These are phyloP conservation scores for Citrullus colocynthis DNA, from an alignment of 306 rosid species.

Conservation along the genomic window DNA sequence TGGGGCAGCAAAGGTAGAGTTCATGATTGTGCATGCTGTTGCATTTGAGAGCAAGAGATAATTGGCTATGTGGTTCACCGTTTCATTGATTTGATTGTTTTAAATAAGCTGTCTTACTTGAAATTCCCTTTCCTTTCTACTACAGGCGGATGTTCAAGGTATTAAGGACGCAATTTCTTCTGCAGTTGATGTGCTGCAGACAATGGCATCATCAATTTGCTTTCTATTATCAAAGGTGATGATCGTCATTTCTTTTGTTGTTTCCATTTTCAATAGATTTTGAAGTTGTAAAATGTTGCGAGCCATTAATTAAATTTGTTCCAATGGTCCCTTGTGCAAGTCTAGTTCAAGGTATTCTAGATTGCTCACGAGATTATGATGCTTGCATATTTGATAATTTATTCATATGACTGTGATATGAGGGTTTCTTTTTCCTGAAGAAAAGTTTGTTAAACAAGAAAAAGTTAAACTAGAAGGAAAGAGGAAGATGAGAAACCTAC, in stretches of 20 bases:
- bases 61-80: not conserved
- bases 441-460: not conserved
- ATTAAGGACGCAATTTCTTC: conserved; percentile 79
- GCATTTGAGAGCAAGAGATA: not conserved
- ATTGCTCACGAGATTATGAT: not conserved
- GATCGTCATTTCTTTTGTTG: not conserved
- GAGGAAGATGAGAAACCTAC: not conserved
- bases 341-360: not conserved
- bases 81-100: not conserved
- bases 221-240: conserved; percentile 56
- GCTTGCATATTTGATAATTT: not conserved
- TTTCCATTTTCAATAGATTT: not conserved
- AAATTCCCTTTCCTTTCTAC: conserved; percentile 8
- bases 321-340: not conserved
- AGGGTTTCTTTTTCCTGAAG: not conserved
- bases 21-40: conserved; percentile 1
- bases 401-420: not conserved
- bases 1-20: conserved; percentile 60
- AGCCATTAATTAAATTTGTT: not conserved
- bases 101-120: not conserved
- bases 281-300: not conserved
- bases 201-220: conserved; percentile 83
- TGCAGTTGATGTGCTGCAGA: conserved; percentile 92
- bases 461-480: conserved; percentile 2
- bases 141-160: conserved; percentile 61